Percentiles rank a stretch among this genome's conserved stretches.
Evolutionary conservation across 2,329 filamentous ascomycete species (phyloP).

Genomic region (Aureobasidium sp.): DNA sequence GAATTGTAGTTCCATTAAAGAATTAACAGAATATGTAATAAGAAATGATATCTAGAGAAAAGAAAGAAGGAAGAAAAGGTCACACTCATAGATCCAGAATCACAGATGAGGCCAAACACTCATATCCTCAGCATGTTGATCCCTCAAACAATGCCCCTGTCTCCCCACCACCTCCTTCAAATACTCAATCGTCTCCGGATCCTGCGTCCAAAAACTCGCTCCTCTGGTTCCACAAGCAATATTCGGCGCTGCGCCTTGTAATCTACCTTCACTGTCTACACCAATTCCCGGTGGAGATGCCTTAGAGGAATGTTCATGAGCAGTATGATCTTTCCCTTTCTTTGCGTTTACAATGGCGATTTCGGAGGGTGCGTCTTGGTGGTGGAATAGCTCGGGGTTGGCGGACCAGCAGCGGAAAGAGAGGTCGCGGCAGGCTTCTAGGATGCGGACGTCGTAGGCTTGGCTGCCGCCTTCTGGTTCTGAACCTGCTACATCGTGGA

Average conservation of each 20-base stretch:
- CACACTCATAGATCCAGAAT: too few species aligned
- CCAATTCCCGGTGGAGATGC: neutral
- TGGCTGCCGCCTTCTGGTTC: slow-evolving; percentile 21
- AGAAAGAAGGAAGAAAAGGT: neutral
- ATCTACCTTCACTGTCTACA: neutral
- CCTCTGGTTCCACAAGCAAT: slow-evolving; percentile 30
- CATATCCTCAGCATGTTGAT: slow-evolving; percentile 9
- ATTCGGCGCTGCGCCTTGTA: slow-evolving; percentile 19
- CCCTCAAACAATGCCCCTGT: slow-evolving; percentile 29
- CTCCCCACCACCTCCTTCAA: slow-evolving; percentile 30
- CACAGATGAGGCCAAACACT: slow-evolving; percentile 4
- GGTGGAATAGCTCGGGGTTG: slow-evolving; percentile 32
- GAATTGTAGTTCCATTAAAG: too few species aligned
- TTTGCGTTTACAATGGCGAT: slow-evolving; percentile 26
- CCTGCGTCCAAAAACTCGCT: slow-evolving; percentile 28
- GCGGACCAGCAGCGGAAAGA: slow-evolving; percentile 28
- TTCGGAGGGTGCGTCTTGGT: slow-evolving; percentile 26
- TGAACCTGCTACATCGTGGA: slow-evolving; percentile 27
- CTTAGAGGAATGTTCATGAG: slow-evolving; percentile 10
- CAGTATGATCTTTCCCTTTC: slow-evolving; percentile 6
- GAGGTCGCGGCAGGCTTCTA: slow-evolving; percentile 30
- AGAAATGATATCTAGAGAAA: too few species aligned
- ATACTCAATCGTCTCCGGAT: slow-evolving; percentile 23
- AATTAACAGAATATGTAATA: too few species aligned
- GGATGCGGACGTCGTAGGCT: slow-evolving; percentile 33